phyloP scores from a whole-genome alignment of 2,329 filamentous ascomycete genomes.

The Gaeumannomyces tritici region DNA sequence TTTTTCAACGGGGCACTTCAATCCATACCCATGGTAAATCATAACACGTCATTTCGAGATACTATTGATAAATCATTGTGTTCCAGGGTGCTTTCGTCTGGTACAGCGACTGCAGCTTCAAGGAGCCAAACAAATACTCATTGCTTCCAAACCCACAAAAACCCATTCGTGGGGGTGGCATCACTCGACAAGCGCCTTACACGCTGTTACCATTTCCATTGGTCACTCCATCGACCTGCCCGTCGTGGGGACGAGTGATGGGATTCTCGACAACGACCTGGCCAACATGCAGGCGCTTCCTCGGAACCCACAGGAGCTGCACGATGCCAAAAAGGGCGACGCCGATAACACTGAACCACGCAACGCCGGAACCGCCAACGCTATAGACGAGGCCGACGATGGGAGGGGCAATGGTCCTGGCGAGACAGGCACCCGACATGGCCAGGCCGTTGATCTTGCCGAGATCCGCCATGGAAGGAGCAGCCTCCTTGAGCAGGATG shows the following conservation, averaged over 20 bases:
- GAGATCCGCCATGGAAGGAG: background rate
- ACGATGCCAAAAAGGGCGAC: background rate
- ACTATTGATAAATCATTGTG: background rate
- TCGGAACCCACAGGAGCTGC: background rate
- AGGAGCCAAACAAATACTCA: background rate
- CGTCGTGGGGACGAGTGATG: background rate
- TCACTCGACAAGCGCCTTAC: background rate
- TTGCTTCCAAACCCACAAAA: background rate
- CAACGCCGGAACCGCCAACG: background rate
- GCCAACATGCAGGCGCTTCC: background rate
- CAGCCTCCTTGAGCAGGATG: conserved; percentile 1
- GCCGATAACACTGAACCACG: background rate
- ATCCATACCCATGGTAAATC: too few relatives aligned
- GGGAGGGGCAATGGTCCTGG: background rate
- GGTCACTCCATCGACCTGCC: background rate
- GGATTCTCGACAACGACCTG: conserved; percentile 1
- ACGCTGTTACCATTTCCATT: background rate
- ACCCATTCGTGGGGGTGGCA: background rate
- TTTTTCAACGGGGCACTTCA: too few relatives aligned
- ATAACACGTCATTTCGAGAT: background rate
- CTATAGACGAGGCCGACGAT: background rate
- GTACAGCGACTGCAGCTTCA: background rate
- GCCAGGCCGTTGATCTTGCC: conserved; percentile 3
- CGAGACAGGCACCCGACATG: background rate
- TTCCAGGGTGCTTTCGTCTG: background rate